Evolutionary conservation across 2,329 filamentous ascomycete genomes (phyloP).

Genomic region (Nannizzia gypsea): DNA sequence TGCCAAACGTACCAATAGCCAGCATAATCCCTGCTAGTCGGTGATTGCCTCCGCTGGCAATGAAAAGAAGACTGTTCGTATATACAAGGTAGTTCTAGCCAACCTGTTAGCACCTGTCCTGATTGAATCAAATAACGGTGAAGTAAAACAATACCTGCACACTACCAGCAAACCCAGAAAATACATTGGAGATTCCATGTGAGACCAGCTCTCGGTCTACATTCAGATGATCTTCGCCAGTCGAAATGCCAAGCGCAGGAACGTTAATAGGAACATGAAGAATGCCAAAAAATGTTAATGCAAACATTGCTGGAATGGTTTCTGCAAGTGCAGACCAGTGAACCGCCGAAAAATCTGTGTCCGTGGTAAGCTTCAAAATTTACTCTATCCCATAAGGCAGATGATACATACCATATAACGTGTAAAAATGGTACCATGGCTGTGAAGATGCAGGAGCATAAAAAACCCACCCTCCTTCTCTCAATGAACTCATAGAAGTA

Average conservation of each 20-base stretch:
- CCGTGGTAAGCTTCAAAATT: background rate
- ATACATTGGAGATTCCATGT: constrained; percentile 82
- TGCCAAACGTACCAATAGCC: constrained; percentile 63
- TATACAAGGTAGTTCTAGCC: constrained; percentile 88
- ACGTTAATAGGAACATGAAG: constrained; percentile 98
- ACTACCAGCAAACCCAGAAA: constrained; percentile 77
- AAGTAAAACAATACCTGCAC: constrained; percentile 46
- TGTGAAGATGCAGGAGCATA: constrained; percentile 70
- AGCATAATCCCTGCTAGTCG: constrained; percentile 77
- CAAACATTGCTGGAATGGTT: constrained; percentile 87
- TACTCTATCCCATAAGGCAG: background rate
- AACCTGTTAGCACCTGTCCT: constrained; percentile 10
- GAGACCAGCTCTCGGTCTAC: constrained; percentile 84
- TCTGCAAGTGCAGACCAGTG: constrained; percentile 74
- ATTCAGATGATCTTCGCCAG: constrained; percentile 82
- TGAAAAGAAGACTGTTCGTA: constrained; percentile 94
- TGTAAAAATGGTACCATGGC: constrained; percentile 97
- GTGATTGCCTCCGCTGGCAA: constrained; percentile 78
- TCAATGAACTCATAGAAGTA: constrained; percentile 55
- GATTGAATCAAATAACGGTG: background rate
- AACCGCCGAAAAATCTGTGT: constrained; percentile 62
- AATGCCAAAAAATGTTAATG: constrained; percentile 92
- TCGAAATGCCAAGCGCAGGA: constrained; percentile 78
- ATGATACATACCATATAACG: constrained; percentile 63
- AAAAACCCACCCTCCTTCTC: constrained; percentile 79